phyloP scores from a whole-genome alignment of 2,329 filamentous ascomycete genomes.

The Arthrobotrys conoides region DNA sequence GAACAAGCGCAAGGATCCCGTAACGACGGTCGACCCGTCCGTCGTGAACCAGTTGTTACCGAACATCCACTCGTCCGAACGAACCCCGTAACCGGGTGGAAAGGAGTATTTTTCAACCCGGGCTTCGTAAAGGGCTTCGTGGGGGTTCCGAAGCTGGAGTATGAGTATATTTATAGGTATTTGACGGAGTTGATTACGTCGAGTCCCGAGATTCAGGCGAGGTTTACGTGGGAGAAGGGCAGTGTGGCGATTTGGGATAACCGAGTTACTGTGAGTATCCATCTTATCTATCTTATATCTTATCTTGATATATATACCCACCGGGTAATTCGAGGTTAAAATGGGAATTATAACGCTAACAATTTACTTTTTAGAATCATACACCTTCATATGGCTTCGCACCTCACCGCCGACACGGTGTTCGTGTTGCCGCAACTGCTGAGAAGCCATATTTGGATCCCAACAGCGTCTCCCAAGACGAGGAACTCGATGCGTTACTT shows the following conservation, averaged over 20 bases:
- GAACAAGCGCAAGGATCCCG: slow-evolving; percentile 71
- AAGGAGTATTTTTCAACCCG: slow-evolving; percentile 74
- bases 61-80: slow-evolving; percentile 74
- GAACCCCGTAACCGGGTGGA: slow-evolving; percentile 76
- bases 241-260: slow-evolving; percentile 81
- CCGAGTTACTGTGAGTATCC: slow-evolving; percentile 69
- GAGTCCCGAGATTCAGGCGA: slow-evolving; percentile 78
- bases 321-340: no score
- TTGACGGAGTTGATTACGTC: slow-evolving; percentile 73
- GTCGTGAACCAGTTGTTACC: slow-evolving; percentile 71
- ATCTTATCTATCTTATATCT: neutral
- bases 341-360: neutral
- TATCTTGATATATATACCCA: no score
- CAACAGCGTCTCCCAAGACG: slow-evolving; percentile 71
- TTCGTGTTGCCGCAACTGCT: slow-evolving; percentile 66
- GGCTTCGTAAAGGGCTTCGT: slow-evolving; percentile 74
- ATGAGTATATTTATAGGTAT: slow-evolving; percentile 70
- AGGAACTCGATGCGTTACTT: slow-evolving; percentile 70
- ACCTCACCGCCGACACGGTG: slow-evolving; percentile 73
- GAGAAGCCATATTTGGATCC: slow-evolving; percentile 65
- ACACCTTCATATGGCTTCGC: slow-evolving; percentile 73
- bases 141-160: slow-evolving; percentile 73
- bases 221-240: slow-evolving; percentile 76
- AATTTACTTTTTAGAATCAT: slow-evolving; percentile 68
- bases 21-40: slow-evolving; percentile 71